Conservation (phyloP, 495 filamentous ascomycete genomes). For the Neurospora sp. region DNA sequence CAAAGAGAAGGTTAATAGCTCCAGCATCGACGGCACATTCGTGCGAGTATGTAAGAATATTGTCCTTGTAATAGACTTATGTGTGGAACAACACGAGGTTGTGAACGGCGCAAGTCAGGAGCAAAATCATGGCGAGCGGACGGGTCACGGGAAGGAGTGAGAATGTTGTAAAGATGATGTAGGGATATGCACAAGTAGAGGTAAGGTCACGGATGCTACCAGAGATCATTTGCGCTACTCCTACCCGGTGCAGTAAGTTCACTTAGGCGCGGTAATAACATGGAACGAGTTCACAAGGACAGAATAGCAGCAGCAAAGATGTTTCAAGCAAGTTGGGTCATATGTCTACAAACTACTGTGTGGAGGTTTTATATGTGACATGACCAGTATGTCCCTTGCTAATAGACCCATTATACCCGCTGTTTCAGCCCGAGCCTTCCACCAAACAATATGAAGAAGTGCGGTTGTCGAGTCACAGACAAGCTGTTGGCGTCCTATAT, state of each 20-base stretch:
- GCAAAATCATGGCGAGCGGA: neutral
- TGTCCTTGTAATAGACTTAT: no score
- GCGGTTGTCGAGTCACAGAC: accelerated
- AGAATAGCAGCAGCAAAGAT: neutral
- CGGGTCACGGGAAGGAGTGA: neutral
- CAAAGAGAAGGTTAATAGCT: no score
- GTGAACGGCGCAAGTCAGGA: neutral
- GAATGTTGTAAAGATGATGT: neutral
- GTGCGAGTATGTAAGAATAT: no score
- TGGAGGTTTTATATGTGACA: neutral
- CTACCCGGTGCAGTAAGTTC: no score
- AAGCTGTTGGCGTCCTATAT: neutral
- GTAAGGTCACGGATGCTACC: no score
- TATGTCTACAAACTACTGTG: neutral
- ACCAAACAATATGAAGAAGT: neutral
- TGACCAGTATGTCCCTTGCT: accelerated
- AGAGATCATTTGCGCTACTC: no score
- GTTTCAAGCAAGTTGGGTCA: neutral
- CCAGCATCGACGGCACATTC: no score
- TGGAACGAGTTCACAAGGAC: neutral
- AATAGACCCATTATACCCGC: neutral
- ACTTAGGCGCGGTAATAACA: neutral
- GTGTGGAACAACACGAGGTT: neutral
- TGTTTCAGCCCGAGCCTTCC: neutral
- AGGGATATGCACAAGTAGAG: neutral